Base-by-base conservation (phyloP, 768 basidiomycete genomes). In the Leucosporidium creatinivorum region DNA sequence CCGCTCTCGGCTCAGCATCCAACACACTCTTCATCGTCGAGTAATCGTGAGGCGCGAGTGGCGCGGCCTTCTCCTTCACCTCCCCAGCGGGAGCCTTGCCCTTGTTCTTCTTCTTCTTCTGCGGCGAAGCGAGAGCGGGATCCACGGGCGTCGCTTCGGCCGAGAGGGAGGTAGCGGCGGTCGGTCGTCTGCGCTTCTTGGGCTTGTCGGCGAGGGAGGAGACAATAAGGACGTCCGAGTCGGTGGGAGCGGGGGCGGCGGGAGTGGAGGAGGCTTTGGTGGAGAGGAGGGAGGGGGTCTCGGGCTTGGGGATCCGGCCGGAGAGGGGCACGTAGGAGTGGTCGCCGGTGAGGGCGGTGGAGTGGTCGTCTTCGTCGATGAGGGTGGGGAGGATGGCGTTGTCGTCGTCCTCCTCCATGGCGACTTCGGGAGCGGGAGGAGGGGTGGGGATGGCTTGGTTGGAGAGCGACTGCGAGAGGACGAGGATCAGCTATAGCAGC, bases 171-270 rank as follows among this genome's bases (percentile, higher is more conserved):
- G 44, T 49, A 17, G 39, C 52, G 60, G 39, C 31, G 19, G 30
- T 26, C 52, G 44, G n/a, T 15, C 63, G 57, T 18, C 65, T 15
- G n/a, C 70, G 65, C 61, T 72, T 72, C 67, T 72, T 72, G 12
- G 66, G 66, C 62, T 66, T 68, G 70, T 72, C 70, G 39, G 62
- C 62, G 23, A 72, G 47, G 21, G 47, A 39, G 5, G 58, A 61
- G 6, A 72, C 70, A 65, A 72, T 59, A n/a, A 72, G 59, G 15
- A 72, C 70, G 58, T 72, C 70, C 25, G 47, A 44, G 58, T 65
- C 63, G 55, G 61, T 65, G 25, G 47, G n/a, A 30, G 61, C 44
- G 15, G 63, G 54, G 15, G 44, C 44, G 36, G 44, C 36, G 13
- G 59, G 33, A 51, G 36, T 25, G 17, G 58, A 19, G 44, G 59